These are phyloP conservation scores for Elsinoe perseae DNA, from an alignment of 2,329 filamentous ascomycete species.

Conservation along the genomic window DNA sequence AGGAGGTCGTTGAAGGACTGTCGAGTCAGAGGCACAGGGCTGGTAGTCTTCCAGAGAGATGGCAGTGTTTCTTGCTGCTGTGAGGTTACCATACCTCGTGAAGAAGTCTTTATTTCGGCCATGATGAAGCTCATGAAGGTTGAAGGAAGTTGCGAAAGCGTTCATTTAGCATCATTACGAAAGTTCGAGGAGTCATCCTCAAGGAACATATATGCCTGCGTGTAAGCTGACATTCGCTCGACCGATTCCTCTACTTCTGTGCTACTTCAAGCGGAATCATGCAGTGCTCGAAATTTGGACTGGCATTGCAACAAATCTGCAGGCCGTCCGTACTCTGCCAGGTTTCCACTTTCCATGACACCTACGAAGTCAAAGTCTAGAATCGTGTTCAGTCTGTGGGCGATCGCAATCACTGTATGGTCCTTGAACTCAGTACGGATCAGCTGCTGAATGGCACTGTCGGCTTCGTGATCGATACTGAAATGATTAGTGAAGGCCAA, in stretches of 20 bases:
- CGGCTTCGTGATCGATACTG: constrained; percentile 9
- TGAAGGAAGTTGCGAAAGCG: too few species aligned
- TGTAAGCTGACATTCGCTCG: background rate
- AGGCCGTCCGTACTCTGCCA: constrained; percentile 36
- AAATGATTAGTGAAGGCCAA: background rate
- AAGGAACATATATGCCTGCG: too few species aligned
- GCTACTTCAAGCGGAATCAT: background rate
- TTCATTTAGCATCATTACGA: too few species aligned
- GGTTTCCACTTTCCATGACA: constrained; percentile 43
- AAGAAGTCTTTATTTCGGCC: background rate
- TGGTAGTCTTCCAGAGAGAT: background rate
- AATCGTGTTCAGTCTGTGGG: constrained; percentile 50
- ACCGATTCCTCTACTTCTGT: background rate
- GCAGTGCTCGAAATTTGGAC: background rate
- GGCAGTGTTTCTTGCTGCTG: background rate
- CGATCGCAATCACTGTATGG: constrained; percentile 53
- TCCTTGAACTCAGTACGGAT: constrained; percentile 40
- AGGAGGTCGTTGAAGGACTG: background rate
- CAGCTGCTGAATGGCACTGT: constrained; percentile 32
- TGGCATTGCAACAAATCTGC: constrained; percentile 19
- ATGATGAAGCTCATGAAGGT: background rate
- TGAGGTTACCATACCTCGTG: background rate
- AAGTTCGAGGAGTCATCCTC: background rate
- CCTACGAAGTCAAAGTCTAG: constrained; percentile 46
- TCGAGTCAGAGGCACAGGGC: background rate